Evolutionary conservation across 139 green algal species (phyloP).

Genomic region (Closterium sp.): DNA sequence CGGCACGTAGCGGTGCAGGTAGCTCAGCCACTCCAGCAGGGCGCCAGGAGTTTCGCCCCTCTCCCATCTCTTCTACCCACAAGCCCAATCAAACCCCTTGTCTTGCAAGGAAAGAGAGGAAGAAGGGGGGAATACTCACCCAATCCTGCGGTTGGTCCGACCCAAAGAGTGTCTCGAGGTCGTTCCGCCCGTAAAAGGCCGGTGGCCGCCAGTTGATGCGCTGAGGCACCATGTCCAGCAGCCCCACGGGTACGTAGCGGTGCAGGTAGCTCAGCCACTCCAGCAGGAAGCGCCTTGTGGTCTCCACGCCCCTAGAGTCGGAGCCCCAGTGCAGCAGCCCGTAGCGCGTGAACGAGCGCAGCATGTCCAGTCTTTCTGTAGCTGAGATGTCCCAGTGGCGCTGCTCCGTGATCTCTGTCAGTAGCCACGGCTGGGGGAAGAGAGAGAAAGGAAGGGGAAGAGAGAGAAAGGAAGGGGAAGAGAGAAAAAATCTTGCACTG

Average conservation of each 20-base stretch:
- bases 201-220: conserved; percentile 74
- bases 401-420: conserved; percentile 93
- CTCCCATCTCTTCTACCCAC: neutral
- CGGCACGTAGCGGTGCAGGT: conserved; percentile 90
- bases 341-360: conserved; percentile 68
- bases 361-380: conserved; percentile 83
- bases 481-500: too few relatives aligned
- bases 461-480: neutral
- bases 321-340: conserved; percentile 94
- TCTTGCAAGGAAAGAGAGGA: too few relatives aligned
- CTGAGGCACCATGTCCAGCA: conserved; percentile 81
- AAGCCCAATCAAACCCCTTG: neutral
- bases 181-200: conserved; percentile 62
- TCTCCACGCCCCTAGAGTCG: conserved; percentile 87
- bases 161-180: conserved; percentile 85
- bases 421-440: conserved; percentile 80
- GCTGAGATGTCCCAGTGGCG: conserved; percentile 93
- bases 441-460: neutral
- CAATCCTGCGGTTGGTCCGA: conserved; percentile 60
- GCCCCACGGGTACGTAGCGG: conserved; percentile 91
- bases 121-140: neutral
- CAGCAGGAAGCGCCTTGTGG: conserved; percentile 86
- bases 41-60: too few relatives aligned
- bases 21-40: conserved; percentile 94
- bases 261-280: conserved; percentile 93